phyloP scores from a whole-genome alignment of 495 filamentous ascomycete genomes.

The Penicillium desertorum region DNA sequence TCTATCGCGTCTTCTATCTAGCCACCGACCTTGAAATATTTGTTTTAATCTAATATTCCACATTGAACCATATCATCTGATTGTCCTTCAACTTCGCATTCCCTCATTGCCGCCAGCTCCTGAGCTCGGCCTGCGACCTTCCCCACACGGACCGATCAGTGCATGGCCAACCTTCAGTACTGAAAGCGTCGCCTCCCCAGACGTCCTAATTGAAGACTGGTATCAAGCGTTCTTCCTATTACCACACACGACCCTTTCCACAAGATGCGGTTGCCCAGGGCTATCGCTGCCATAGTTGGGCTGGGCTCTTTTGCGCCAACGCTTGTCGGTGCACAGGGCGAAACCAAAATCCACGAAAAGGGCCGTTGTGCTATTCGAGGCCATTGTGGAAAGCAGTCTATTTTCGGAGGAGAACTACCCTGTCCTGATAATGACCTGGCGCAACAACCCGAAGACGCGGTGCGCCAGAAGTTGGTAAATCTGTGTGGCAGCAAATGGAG shows the following conservation, averaged over 20 bases:
- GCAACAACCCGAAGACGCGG: conserved; percentile 63
- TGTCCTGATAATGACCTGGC: conserved; percentile 92
- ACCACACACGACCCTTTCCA: not conserved
- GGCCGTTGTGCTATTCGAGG: conserved; percentile 91
- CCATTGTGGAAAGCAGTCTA: conserved; percentile 82
- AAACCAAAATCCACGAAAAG: conserved; percentile 72
- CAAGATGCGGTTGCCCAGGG: conserved; percentile 40
- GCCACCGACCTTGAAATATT: not conserved
- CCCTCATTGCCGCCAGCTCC: not conserved
- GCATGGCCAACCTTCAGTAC: conserved; percentile 15
- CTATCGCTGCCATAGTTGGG: conserved; percentile 30
- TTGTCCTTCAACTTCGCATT: not conserved
- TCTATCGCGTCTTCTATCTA: not conserved
- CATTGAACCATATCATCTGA: not conserved
- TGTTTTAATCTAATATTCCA: not conserved
- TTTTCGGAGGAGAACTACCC: conserved; percentile 84
- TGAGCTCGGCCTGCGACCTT: conserved; percentile 13
- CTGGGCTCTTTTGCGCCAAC: conserved; percentile 34
- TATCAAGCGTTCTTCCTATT: not conserved
- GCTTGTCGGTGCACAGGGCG: conserved; percentile 36
- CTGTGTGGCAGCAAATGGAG: conserved; percentile 87
- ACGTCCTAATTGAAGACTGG: not conserved
- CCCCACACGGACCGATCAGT: conserved; percentile 9
- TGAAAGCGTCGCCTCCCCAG: not conserved
- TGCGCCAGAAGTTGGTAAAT: conserved; percentile 73